Percentiles rank a stretch among this genome's conserved stretches.
phyloP scores from a whole-genome alignment of 1,284 basidiomycete genomes.

The Boletus sp. region DNA sequence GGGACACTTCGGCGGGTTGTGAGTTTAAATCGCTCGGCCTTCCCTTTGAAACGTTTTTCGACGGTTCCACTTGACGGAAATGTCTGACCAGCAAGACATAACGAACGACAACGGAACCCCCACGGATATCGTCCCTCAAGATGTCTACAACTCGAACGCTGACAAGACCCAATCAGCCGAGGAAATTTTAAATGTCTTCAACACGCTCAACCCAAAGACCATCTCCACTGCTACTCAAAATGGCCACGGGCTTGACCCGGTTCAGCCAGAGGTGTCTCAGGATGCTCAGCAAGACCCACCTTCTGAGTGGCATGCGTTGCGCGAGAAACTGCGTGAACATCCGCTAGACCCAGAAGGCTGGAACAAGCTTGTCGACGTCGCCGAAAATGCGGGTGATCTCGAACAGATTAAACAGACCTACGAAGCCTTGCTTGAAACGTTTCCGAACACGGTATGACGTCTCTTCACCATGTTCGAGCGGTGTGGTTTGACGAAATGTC shows the following conservation, averaged over 20 bases:
- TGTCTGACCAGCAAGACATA: conserved; percentile 36
- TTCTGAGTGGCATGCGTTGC: conserved; percentile 49
- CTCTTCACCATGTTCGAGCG: conserved; percentile 16
- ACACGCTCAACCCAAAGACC: conserved; percentile 35
- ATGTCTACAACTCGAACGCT: conserved; percentile 23
- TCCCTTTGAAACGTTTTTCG: conserved; percentile 31
- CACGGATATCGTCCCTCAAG: conserved; percentile 28
- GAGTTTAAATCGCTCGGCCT: conserved; percentile 5
- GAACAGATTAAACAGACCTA: conserved; percentile 63
- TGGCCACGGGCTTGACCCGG: conserved; percentile 25
- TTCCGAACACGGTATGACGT: conserved; percentile 60
- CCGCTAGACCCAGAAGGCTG: conserved; percentile 58
- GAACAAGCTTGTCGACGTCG: conserved; percentile 57
- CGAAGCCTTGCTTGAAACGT: conserved; percentile 60
- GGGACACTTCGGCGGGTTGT: conserved; percentile 3
- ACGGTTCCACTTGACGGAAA: conserved; percentile 31
- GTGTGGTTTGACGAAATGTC: conserved; percentile 28
- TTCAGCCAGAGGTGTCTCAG: conserved; percentile 22
- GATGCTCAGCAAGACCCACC: conserved; percentile 30
- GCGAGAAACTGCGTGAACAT: conserved; percentile 45
- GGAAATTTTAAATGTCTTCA: conserved; percentile 40
- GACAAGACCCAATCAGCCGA: conserved; percentile 39
- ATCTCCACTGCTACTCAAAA: conserved; percentile 27
- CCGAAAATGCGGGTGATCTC: conserved; percentile 55
- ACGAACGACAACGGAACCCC: conserved; percentile 26